Evolutionary conservation across 164 flowering plant species (phyloP), one percentile per base, ranked within the genome.

Genomic region (Cinnamomum chago): DNA sequence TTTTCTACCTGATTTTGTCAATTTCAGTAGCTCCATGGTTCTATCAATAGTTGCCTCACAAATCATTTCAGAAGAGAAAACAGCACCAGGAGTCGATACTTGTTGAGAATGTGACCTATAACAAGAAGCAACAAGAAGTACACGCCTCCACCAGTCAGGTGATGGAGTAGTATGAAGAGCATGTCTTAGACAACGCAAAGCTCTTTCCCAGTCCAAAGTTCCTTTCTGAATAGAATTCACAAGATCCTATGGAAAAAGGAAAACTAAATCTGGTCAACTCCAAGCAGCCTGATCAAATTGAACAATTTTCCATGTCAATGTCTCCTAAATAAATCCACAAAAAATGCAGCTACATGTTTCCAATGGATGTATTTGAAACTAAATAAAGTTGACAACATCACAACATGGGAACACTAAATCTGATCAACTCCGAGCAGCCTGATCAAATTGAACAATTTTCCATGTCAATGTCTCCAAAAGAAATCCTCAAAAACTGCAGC

Each of bases 131-230:
- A 92, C 82, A 68, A 94, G 80, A 74, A 96, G 90, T 78, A 96
- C 97, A 65, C 99, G 95, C 79, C 89, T 91, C 99, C 99, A 96
- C 99, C 99, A 96, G 72, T 96, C 99, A 40, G 98, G 98, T 62
- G 99, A 96, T 77, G 99, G 99, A 74, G 94, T 92, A 74, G 91
- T 84, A 65, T 89, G 89, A 70, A 96, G 85, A 74, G 98, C 98
- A 89, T 96, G 99, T 77, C 93, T 93, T 75, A 96, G 77, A 79
- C 99, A 96, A 73, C 99, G 93, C 79, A 94, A 62, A 80, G 99
- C 99, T 84, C 99, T 88, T 78, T 96, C 98, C 99, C 98, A 96
- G 78, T 93, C 99, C 80, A 93, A 78, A 86, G 92, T 91, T 71
- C 96, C 98, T 80, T 80, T 91, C 79, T 85, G 95, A 78, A 96